These are phyloP conservation scores for Aspergillus melleus DNA, from an alignment of 2,329 filamentous ascomycete species.

Conservation along the genomic window DNA sequence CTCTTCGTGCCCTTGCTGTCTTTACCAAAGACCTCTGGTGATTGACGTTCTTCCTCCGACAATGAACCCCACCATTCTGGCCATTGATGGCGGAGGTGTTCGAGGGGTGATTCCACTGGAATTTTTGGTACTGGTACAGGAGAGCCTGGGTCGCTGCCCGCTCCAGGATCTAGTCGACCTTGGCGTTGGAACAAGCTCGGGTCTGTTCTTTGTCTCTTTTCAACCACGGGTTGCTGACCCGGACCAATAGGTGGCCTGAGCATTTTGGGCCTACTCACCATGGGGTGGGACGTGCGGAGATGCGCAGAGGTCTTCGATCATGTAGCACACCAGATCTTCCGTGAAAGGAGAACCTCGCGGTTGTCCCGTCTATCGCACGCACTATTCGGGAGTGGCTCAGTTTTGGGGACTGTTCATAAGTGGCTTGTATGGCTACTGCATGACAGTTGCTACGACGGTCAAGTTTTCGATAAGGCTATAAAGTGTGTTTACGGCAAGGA, in stretches of 20 bases:
- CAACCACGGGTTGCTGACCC: neutral
- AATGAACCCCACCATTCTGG: slow-evolving; percentile 25
- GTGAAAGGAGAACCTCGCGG: slow-evolving; percentile 9
- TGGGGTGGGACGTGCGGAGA: slow-evolving; percentile 8
- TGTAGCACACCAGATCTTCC: slow-evolving; percentile 13
- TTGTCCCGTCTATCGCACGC: slow-evolving; percentile 3
- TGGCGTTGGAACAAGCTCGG: slow-evolving; percentile 14
- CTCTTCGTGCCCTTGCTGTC: slow-evolving; percentile 16
- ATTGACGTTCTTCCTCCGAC: slow-evolving; percentile 25
- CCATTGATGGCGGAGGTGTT: slow-evolving; percentile 27
- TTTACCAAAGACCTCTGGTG: slow-evolving; percentile 13
- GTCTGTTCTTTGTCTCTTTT: neutral
- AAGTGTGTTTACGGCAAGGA: slow-evolving; percentile 14
- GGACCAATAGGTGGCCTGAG: slow-evolving; percentile 15
- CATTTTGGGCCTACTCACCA: slow-evolving; percentile 13
- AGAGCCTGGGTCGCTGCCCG: slow-evolving; percentile 8
- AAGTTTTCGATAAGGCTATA: slow-evolving; percentile 16
- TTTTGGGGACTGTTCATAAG: slow-evolving; percentile 11
- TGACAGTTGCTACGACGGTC: slow-evolving; percentile 20
- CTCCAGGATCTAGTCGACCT: slow-evolving; percentile 18
- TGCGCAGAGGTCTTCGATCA: slow-evolving; percentile 11
- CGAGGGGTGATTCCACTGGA: slow-evolving; percentile 23
- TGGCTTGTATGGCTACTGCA: slow-evolving; percentile 17
- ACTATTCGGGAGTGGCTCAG: slow-evolving; percentile 4
- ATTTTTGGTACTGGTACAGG: slow-evolving; percentile 16